These are phyloP conservation scores for Blastomyces silverae DNA, from an alignment of 2,329 filamentous ascomycete genomes.

Conservation along the genomic window DNA sequence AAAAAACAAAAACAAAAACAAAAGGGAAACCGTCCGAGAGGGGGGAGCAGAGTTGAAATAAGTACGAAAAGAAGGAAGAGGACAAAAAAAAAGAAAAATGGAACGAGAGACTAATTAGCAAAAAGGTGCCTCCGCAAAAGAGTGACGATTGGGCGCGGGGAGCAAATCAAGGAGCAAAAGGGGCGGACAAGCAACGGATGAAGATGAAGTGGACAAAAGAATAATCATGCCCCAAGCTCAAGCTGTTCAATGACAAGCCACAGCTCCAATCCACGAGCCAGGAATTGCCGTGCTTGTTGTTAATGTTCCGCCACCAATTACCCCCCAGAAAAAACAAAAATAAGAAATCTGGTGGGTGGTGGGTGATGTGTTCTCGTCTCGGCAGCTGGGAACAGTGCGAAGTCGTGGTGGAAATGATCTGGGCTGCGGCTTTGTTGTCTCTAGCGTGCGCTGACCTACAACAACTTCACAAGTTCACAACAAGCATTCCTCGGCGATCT, in stretches of 20 bases:
- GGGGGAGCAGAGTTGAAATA: slow-evolving; percentile 5
- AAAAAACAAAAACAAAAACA: not conserved
- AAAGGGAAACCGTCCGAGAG: not conserved
- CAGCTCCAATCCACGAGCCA: not conserved
- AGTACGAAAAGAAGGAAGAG: not conserved
- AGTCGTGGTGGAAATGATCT: not conserved
- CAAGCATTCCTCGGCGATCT: not conserved
- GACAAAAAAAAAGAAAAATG: slow-evolving; percentile 11
- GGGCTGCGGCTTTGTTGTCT: not conserved
- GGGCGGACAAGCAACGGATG: slow-evolving; percentile 14
- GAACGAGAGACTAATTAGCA: slow-evolving; percentile 13
- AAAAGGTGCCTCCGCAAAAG: slow-evolving; percentile 10
- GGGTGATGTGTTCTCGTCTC: no score
- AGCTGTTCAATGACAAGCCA: not conserved
- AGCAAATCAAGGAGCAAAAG: slow-evolving; percentile 18
- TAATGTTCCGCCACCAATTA: not conserved
- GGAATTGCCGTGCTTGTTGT: no score
- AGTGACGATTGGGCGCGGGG: not conserved
- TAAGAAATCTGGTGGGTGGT: not conserved
- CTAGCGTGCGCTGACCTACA: not conserved
- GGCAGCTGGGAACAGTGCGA: not conserved
- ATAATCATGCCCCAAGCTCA: not conserved
- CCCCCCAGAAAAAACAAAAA: not conserved
- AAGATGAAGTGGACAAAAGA: slow-evolving; percentile 2
- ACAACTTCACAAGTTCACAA: no score